phyloP scores from a whole-genome alignment of 164 flowering plant species.

The Liriodendron chinense region DNA sequence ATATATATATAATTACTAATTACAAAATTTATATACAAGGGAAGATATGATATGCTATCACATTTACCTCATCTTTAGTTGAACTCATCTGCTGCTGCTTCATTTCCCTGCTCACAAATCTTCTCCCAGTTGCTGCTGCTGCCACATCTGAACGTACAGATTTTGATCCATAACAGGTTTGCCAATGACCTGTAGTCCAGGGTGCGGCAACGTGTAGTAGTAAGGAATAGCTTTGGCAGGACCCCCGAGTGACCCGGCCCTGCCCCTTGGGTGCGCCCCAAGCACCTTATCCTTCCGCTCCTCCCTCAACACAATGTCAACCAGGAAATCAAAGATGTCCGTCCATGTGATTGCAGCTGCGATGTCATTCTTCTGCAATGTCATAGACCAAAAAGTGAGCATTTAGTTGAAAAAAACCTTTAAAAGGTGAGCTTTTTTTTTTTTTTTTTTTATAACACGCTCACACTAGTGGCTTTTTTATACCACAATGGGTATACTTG shows the following conservation, averaged over 20 bases:
- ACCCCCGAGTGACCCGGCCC: slow-evolving; percentile 45
- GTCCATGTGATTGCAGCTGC: slow-evolving; percentile 79
- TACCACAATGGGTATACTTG: too few relatives aligned
- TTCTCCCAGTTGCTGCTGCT: slow-evolving; percentile 13
- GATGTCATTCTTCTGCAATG: slow-evolving; percentile 80
- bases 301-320: slow-evolving; percentile 78
- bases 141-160: slow-evolving; percentile 58
- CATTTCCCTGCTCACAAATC: not conserved
- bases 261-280: slow-evolving; percentile 47
- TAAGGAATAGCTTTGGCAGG: slow-evolving; percentile 55
- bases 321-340: slow-evolving; percentile 75
- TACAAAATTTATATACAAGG: too few relatives aligned
- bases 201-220: slow-evolving; percentile 51
- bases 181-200: slow-evolving; percentile 49
- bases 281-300: slow-evolving; percentile 68
- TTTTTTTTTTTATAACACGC: too few relatives aligned
- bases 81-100: not conserved
- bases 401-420: too few relatives aligned
- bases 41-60: too few relatives aligned
- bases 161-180: slow-evolving; percentile 53
- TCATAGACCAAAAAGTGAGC: too few relatives aligned
- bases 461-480: too few relatives aligned
- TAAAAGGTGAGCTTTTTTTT: too few relatives aligned
- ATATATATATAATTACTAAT: too few relatives aligned
- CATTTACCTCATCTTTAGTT: not conserved